Conservation (phyloP, 148 eudicot species). For the Euryodendron excelsum region DNA sequence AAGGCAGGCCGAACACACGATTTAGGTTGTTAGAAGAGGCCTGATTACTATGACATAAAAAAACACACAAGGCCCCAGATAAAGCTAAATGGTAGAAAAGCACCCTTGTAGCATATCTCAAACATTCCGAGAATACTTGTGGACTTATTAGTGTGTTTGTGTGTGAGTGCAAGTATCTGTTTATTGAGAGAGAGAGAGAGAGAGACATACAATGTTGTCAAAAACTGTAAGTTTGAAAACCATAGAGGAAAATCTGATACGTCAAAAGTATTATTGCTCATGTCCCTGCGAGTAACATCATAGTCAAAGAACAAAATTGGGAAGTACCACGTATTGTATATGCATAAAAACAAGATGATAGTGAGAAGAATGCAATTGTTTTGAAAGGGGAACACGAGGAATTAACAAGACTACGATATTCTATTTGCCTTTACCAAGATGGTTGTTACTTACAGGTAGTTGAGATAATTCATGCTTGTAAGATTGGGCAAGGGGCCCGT, state of each 20-base stretch:
- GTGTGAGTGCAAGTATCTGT: not conserved
- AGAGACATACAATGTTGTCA: constrained; percentile 70
- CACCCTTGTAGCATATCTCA: not conserved
- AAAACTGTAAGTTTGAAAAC: constrained; percentile 47
- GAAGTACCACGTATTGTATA: not conserved
- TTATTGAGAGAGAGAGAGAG: too few species aligned
- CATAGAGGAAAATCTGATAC: constrained; percentile 52
- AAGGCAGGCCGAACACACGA: not conserved
- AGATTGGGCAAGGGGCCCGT: constrained; percentile 59
- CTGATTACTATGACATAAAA: not conserved
- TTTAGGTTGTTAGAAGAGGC: not conserved
- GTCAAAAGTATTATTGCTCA: constrained; percentile 69
- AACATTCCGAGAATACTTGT: not conserved
- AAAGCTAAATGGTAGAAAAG: not conserved
- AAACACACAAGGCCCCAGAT: not conserved
- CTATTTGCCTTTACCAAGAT: not conserved
- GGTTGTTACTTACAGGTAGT: constrained; percentile 15
- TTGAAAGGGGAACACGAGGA: not conserved
- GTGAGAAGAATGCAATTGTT: not conserved
- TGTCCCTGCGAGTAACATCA: constrained; percentile 45
- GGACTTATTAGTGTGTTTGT: not conserved
- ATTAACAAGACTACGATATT: not conserved
- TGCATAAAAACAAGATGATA: not conserved
- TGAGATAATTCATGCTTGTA: constrained; percentile 23
- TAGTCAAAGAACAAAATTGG: not conserved